These are phyloP conservation scores for Eucalyptus caleyi DNA, from an alignment of 345 rosid species.

Conservation along the genomic window DNA sequence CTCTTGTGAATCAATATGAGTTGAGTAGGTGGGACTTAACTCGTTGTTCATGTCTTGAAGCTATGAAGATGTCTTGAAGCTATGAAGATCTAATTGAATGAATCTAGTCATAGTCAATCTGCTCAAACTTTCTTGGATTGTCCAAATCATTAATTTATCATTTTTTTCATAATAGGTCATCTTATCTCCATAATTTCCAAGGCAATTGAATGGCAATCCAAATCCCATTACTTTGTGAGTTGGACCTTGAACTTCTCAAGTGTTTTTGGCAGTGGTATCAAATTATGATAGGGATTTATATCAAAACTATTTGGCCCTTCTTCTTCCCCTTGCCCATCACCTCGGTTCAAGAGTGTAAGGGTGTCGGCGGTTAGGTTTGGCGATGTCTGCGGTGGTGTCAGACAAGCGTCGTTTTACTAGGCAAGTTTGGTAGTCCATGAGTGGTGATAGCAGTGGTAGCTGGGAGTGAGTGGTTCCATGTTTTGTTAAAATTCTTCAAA, in stretches of 20 bases:
- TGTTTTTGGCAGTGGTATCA: background rate
- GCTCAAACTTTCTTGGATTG: background rate
- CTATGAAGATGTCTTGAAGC: background rate
- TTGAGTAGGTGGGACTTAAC: background rate
- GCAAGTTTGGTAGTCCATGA: fast-evolving
- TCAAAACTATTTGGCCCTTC: background rate
- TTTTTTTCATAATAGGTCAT: background rate
- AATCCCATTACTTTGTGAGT: background rate
- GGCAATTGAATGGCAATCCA: background rate
- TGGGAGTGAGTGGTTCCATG: fast-evolving
- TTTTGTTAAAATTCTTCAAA: too few species aligned
- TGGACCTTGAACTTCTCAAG: background rate
- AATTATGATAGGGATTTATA: too few species aligned
- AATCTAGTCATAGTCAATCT: background rate
- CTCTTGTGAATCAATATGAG: background rate
- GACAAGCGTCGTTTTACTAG: fast-evolving
- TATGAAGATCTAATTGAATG: background rate
- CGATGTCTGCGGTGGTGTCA: fast-evolving
- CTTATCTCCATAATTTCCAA: background rate
- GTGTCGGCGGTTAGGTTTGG: fast-evolving
- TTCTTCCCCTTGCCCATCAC: background rate
- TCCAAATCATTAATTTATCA: background rate
- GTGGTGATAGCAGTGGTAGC: fast-evolving
- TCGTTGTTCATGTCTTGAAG: too few species aligned
- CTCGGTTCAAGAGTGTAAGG: fast-evolving